Percentiles rank a stretch among this genome's conserved stretches.
These are phyloP conservation scores for Irpex sp. DNA, from an alignment of 1,284 basidiomycete species.

Conservation along the genomic window DNA sequence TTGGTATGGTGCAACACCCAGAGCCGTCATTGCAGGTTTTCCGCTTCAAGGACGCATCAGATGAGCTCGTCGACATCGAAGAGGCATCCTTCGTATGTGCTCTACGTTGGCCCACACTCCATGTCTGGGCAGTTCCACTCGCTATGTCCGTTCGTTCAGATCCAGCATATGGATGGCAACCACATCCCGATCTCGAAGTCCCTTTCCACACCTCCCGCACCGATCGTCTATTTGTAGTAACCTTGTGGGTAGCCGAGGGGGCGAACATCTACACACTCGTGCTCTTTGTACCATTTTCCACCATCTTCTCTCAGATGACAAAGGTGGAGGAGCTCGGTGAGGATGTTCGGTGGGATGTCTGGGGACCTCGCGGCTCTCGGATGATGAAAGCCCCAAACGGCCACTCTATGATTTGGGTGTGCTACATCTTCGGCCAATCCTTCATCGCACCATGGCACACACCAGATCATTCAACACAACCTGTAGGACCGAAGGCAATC, in stretches of 20 bases:
- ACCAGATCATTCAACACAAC: background rate
- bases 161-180: slow-evolving; percentile 45
- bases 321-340: slow-evolving; percentile 18
- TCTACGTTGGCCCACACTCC: slow-evolving; percentile 39
- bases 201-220: slow-evolving; percentile 48
- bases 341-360: slow-evolving; percentile 44
- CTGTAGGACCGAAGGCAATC: slow-evolving; percentile 10
- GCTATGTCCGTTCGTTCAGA: slow-evolving; percentile 51
- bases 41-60: slow-evolving; percentile 23
- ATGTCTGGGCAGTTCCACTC: slow-evolving; percentile 22
- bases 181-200: slow-evolving; percentile 28
- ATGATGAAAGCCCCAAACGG: slow-evolving; percentile 30
- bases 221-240: slow-evolving; percentile 46
- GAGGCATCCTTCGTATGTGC: slow-evolving; percentile 31
- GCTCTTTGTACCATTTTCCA: slow-evolving; percentile 47
- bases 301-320: slow-evolving; percentile 35
- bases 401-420: slow-evolving; percentile 49
- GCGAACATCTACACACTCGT: slow-evolving; percentile 29
- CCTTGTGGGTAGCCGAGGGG: slow-evolving; percentile 32
- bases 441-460: slow-evolving; percentile 31
- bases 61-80: slow-evolving; percentile 25
- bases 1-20: slow-evolving; percentile 21
- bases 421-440: slow-evolving; percentile 53
- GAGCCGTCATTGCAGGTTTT: slow-evolving; percentile 26
- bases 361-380: slow-evolving; percentile 48